Evolutionary conservation across 1,284 basidiomycete species (phyloP).

Genomic region (Sporisorium exsertum): DNA sequence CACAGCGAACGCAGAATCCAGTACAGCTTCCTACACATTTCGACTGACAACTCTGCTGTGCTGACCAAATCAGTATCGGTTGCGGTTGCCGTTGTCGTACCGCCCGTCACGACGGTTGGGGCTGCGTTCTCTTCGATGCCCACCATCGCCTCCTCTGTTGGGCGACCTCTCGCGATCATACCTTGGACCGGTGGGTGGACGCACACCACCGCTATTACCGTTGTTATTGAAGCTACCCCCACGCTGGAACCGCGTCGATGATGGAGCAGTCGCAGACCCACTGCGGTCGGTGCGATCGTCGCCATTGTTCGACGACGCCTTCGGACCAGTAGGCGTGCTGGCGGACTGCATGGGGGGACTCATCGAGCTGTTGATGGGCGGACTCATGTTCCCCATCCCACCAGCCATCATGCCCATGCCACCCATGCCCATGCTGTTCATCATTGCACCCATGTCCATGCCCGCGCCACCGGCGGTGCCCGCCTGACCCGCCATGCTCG

Average conservation of each 20-base stretch:
- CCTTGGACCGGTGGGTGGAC: constrained; percentile 5
- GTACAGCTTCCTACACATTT: background rate
- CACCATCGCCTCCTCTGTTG: background rate
- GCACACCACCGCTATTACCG: background rate
- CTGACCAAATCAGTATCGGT: constrained; percentile 27
- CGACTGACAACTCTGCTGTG: background rate
- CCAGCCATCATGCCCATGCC: constrained; percentile 69
- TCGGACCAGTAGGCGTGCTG: constrained; percentile 30
- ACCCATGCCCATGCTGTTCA: constrained; percentile 71
- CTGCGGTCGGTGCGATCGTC: constrained; percentile 10
- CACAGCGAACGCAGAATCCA: background rate
- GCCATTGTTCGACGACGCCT: constrained; percentile 4
- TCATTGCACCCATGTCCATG: constrained; percentile 72
- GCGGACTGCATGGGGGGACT: constrained; percentile 35
- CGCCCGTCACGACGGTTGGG: constrained; percentile 21
- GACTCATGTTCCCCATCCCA: constrained; percentile 49
- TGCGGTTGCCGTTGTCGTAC: constrained; percentile 35
- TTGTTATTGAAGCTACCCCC: constrained; percentile 15
- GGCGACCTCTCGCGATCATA: constrained; percentile 35
- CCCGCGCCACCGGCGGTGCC: constrained; percentile 50
- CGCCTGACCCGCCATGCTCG: constrained; percentile 38
- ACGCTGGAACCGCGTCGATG: constrained; percentile 17
- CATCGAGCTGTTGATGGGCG: constrained; percentile 26
- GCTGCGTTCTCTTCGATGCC: constrained; percentile 35
- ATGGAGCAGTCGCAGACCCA: background rate